Evolutionary conservation across 768 basidiomycete genomes (phyloP).

Genomic region (Phaffia australis): DNA sequence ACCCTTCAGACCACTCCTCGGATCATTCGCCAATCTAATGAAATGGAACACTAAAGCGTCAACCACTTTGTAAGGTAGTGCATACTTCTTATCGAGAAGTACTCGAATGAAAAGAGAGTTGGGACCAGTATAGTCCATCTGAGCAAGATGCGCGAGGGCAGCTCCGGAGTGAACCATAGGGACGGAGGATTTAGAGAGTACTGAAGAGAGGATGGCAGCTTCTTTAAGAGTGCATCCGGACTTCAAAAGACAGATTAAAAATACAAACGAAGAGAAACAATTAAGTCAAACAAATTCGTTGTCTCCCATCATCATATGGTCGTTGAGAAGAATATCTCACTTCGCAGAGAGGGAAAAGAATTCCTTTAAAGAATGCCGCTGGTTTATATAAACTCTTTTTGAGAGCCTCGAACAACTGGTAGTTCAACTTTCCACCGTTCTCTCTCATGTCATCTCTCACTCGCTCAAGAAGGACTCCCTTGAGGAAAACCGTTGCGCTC

Average conservation of each 20-base stretch:
- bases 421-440: conserved; percentile 70
- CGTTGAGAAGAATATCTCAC: conserved; percentile 43
- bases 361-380: conserved; percentile 94
- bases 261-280: background rate
- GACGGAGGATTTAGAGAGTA: conserved; percentile 78
- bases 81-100: conserved; percentile 92
- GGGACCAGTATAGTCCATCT: conserved; percentile 96
- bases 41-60: conserved; percentile 98
- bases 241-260: conserved; percentile 35
- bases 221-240: conserved; percentile 82
- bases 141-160: conserved; percentile 79
- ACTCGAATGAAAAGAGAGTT: conserved; percentile 96
- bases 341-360: conserved; percentile 88
- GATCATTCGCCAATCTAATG: conserved; percentile 78
- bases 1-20: conserved; percentile 53
- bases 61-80: conserved; percentile 92
- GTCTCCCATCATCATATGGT: background rate
- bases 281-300: background rate
- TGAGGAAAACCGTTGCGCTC: conserved; percentile 82
- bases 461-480: conserved; percentile 81
- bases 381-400: conserved; percentile 91
- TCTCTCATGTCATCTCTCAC: conserved; percentile 76
- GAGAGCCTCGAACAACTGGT: conserved; percentile 87
- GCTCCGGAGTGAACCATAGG: conserved; percentile 96
- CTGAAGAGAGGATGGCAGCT: conserved; percentile 84